These are phyloP conservation scores for Theileria orientalis DNA, from an alignment of 169 alveolate species.

Conservation along the genomic window DNA sequence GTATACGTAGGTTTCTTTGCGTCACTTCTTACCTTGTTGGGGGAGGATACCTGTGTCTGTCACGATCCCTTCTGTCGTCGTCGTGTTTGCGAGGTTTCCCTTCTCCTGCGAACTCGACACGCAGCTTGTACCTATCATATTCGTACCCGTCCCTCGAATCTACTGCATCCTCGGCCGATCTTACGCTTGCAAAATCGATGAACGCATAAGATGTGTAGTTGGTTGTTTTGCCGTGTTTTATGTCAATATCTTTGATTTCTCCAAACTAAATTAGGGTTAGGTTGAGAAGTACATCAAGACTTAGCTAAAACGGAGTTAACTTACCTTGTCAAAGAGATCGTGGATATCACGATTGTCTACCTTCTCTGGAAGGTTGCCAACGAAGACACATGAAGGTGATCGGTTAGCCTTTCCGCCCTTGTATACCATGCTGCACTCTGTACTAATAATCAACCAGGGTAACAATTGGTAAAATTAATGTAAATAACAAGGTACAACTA, in stretches of 20 bases:
- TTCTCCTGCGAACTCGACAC: conserved; percentile 79
- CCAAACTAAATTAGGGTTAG: conserved; percentile 65
- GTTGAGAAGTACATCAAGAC: background rate
- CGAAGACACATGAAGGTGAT: conserved; percentile 66
- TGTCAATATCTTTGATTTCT: conserved; percentile 72
- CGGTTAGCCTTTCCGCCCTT: conserved; percentile 62
- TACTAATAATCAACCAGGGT: background rate
- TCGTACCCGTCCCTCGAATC: conserved; percentile 70
- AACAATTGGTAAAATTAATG: background rate
- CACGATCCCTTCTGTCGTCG: background rate
- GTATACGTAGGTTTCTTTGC: background rate
- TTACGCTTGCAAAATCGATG: conserved; percentile 62
- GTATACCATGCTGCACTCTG: conserved; percentile 54
- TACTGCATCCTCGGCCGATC: conserved; percentile 79
- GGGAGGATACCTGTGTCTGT: conserved; percentile 23
- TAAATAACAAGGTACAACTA: no score
- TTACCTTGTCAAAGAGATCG: conserved; percentile 67
- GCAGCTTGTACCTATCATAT: conserved; percentile 68
- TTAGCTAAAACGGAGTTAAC: background rate
- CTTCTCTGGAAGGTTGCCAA: conserved; percentile 72
- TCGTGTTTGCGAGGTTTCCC: conserved; percentile 25
- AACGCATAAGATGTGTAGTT: conserved; percentile 70
- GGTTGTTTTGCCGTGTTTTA: conserved; percentile 63
- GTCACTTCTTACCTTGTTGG: conserved; percentile 16
- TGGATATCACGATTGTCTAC: conserved; percentile 66